Conservation (phyloP, 2,329 filamentous ascomycete species). For the Ceratocystis destructans region DNA sequence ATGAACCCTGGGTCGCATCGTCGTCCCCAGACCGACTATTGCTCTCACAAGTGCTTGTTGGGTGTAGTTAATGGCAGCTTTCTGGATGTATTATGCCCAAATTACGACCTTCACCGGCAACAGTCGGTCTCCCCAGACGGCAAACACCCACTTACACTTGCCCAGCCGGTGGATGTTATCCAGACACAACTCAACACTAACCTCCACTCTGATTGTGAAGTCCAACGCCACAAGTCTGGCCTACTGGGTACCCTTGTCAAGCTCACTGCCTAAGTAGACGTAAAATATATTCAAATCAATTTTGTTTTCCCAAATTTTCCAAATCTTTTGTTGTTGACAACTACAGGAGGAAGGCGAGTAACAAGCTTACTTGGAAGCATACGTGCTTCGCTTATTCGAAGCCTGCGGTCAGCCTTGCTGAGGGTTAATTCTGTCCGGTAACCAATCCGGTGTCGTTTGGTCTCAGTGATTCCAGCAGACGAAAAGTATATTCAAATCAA, state of each 20-base stretch:
- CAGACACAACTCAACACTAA: not conserved
- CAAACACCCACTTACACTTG: not conserved
- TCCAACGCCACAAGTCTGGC: not conserved
- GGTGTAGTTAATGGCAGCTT: not conserved
- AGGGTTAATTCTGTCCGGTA: no score
- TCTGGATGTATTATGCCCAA: not conserved
- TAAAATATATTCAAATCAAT: no score
- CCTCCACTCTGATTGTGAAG: not conserved
- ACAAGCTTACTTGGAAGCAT: no score
- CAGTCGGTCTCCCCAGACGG: not conserved
- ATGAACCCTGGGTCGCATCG: not conserved
- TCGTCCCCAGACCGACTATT: not conserved
- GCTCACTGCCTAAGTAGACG: not conserved
- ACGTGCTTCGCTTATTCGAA: no score
- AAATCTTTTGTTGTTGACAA: no score
- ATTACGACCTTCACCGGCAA: not conserved
- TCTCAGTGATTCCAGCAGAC: no score
- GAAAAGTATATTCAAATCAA: no score
- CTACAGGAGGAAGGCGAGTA: no score
- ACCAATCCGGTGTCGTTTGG: no score
- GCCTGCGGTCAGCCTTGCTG: no score
- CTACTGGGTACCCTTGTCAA: not conserved
- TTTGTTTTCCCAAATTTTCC: no score
- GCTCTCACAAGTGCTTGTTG: not conserved
- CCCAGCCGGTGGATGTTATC: not conserved